Conservation (phyloP, 139 green algal genomes). For the Marvania coccoides region DNA sequence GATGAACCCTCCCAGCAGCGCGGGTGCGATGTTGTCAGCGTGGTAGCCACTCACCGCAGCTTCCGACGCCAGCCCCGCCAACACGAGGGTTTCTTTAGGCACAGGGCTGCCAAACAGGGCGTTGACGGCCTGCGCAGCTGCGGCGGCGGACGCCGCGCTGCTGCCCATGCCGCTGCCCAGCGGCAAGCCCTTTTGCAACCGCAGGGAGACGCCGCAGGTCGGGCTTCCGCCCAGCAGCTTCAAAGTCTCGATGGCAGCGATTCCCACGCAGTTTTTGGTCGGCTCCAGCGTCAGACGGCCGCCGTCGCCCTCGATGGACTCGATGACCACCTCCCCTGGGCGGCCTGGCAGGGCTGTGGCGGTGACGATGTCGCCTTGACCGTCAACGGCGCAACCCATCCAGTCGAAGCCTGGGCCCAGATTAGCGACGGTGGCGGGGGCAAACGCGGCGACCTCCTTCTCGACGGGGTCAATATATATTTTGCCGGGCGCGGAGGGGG, state of each 20-base stretch:
- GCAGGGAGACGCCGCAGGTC: constrained; percentile 69
- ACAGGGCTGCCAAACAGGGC: constrained; percentile 82
- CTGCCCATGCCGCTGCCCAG: constrained; percentile 88
- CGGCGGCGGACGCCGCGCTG: constrained; percentile 82
- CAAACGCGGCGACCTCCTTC: constrained; percentile 61
- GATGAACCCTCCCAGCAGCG: constrained; percentile 89
- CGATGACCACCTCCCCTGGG: constrained; percentile 71
- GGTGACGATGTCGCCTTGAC: constrained; percentile 81
- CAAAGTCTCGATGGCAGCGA: constrained; percentile 81
- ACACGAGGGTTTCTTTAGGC: constrained; percentile 67
- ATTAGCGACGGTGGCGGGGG: constrained; percentile 93
- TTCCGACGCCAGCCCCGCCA: constrained; percentile 76
- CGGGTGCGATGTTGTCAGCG: constrained; percentile 92
- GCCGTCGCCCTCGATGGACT: constrained; percentile 79
- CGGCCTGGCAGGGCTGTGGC: constrained; percentile 57
- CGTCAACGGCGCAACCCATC: constrained; percentile 92
- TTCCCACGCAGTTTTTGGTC: constrained; percentile 86
- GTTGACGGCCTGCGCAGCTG: constrained; percentile 81
- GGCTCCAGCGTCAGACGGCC: constrained; percentile 75
- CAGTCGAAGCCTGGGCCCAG: constrained; percentile 96
- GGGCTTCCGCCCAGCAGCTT: constrained; percentile 68
- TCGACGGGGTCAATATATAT: constrained; percentile 10
- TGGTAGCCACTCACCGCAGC: constrained; percentile 91
- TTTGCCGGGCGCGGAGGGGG: neutral
- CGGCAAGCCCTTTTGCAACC: constrained; percentile 87